phyloP scores from a whole-genome alignment of 2,329 filamentous ascomycete genomes.

The Penicillium thymicola region DNA sequence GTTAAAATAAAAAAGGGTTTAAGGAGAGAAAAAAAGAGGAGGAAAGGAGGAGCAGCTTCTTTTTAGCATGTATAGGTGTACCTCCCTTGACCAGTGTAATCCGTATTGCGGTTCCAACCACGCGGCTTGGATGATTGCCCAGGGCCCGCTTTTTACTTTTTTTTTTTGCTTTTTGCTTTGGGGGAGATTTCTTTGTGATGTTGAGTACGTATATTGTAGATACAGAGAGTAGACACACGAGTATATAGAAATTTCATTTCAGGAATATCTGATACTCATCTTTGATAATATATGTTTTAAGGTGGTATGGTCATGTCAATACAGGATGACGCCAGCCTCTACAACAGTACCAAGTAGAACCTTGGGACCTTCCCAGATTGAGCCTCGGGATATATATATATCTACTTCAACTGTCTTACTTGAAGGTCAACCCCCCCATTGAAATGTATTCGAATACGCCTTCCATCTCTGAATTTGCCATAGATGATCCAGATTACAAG shows the following conservation, averaged over 20 bases:
- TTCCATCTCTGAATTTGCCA: not conserved
- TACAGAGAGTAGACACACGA: not conserved
- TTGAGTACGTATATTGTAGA: not conserved
- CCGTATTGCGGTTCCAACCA: conserved; percentile 22
- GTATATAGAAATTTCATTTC: no score
- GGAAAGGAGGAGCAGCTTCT: conserved; percentile 4
- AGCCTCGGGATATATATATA: not conserved
- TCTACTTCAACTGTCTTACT: not conserved
- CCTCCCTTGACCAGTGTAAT: not conserved
- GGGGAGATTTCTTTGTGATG: not conserved
- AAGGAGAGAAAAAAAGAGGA: conserved; percentile 8
- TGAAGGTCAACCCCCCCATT: not conserved
- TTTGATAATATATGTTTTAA: not conserved
- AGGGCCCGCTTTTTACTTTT: conserved; percentile 7
- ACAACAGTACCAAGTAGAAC: not conserved
- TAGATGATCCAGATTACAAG: not conserved
- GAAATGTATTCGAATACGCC: not conserved
- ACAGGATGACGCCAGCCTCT: not conserved
- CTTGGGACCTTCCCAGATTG: not conserved
- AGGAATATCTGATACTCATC: not conserved
- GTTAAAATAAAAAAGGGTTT: not conserved
- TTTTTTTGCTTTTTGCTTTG: no score
- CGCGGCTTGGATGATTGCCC: conserved; percentile 12
- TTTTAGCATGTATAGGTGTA: conserved; percentile 1
- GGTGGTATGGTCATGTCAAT: not conserved